Evolutionary conservation across 352 stramenopile species (phyloP), one percentile per base, ranked within the genome.

Genomic region (Phytophthora tubulina): DNA sequence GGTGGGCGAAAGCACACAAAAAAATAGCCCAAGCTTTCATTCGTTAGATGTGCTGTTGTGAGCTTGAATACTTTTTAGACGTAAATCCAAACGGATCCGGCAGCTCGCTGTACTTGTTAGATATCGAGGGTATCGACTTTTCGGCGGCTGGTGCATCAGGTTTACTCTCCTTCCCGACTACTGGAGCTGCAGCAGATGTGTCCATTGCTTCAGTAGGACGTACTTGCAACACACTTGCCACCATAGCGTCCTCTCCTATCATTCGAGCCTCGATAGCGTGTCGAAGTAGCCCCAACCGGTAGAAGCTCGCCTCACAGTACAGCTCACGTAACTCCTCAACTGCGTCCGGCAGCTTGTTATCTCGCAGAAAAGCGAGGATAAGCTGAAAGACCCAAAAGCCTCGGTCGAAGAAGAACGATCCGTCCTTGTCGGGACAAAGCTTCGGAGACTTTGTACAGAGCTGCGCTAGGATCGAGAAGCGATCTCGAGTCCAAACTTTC

Each of bases 381-480:
- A 92, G 84, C 50, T 87, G 80, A 67, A 94, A 94, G 51, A 91
- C 80, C 73, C 77, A 90, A 35, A 85, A 88, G 53, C 92, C 87
- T 21, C 84, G 82, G 58, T 94, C 85, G 46, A 94, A 89, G 56
- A 85, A 94, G 74, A 84, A 92, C 17, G 81, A 81, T n/a, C 64
- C 58, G 63, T 90, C 81, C 27, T 84, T 82, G 35, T 77, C 69
- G 38, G 84, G 81, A 4, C 53, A 59, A 2, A 94, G 76, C 73
- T 88, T 89, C 6, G 85, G 81, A 39, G 76, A 78, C 2, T 73
- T 85, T 41, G 87, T 92, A 70, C 87, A 94, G 31, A 94, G 75
- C 46, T 94, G 87, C 49, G 87, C 87, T n/a, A 94, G 75, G 64
- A 94, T 89, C 3, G 85, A 94, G 59, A 94, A 94, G 6, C 85